Percentiles rank a stretch among this genome's conserved stretches.
phyloP scores from a whole-genome alignment of 2,329 filamentous ascomycete species.

The Talaromyces sp. region DNA sequence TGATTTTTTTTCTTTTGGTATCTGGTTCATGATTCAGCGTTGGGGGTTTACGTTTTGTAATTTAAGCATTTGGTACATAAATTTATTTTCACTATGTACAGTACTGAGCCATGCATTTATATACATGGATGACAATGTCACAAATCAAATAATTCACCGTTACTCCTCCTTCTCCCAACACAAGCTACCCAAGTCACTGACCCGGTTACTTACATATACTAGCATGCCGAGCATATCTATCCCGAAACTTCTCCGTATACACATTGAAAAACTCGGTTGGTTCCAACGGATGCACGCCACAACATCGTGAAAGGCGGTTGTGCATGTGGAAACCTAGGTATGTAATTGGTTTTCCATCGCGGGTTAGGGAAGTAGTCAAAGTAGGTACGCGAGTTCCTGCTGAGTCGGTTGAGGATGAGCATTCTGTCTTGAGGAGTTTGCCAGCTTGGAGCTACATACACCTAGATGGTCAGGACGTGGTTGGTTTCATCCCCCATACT shows the following conservation, averaged over 20 bases:
- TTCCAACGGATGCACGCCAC: conserved; percentile 51
- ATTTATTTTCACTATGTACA: background rate
- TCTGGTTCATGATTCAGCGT: background rate
- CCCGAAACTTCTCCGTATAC: conserved; percentile 41
- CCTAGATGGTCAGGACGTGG: background rate
- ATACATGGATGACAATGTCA: background rate
- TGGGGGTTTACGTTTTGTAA: background rate
- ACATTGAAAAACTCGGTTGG: conserved; percentile 51
- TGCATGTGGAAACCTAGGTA: no score
- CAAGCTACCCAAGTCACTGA: background rate
- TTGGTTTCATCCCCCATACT: conserved; percentile 15
- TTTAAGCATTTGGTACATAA: background rate
- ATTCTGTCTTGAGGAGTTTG: background rate
- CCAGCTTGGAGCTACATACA: background rate
- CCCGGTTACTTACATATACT: conserved; percentile 5
- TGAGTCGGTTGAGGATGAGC: conserved; percentile 25
- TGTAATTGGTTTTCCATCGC: conserved; percentile 57
- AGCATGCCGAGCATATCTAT: background rate
- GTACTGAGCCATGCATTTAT: background rate
- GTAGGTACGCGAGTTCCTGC: conserved; percentile 50
- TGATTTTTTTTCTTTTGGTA: background rate
- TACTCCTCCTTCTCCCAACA: no score
- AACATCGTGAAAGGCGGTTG: conserved; percentile 51
- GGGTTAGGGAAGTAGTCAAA: conserved; percentile 55
- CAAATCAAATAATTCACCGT: background rate